Evolutionary conservation across 257 asterid genomes (phyloP).

Genomic region (Anisodus acutangulus): DNA sequence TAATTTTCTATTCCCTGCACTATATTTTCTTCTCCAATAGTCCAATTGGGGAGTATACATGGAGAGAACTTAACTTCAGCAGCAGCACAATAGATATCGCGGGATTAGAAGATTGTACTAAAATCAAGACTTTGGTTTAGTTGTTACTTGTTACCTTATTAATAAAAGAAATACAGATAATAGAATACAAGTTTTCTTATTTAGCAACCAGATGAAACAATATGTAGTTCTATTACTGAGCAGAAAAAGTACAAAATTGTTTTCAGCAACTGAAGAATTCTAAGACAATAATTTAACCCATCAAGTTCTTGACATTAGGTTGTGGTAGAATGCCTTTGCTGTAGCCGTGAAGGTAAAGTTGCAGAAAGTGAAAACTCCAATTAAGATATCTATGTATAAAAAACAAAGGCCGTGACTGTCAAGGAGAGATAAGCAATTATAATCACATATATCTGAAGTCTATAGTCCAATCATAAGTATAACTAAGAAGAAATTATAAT

Average conservation of each 20-base stretch:
- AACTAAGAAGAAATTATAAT: not conserved
- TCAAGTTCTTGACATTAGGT: not conserved
- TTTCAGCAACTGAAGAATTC: not conserved
- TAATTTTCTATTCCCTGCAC: not conserved
- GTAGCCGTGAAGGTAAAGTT: slow-evolving; percentile 9
- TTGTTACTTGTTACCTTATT: not conserved
- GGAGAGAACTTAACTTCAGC: too few species aligned
- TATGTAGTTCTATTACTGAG: not conserved
- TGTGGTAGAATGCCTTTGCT: not conserved
- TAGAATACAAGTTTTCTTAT: not conserved
- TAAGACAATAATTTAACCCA: not conserved
- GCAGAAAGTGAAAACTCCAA: slow-evolving; percentile 23
- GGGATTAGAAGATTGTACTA: not conserved
- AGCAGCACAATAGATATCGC: too few species aligned
- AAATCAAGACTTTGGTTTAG: not conserved
- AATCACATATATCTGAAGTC: not conserved
- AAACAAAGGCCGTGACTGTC: not conserved
- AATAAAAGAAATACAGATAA: not conserved
- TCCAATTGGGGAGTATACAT: not conserved
- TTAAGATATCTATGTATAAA: not conserved
- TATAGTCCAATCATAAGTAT: not conserved
- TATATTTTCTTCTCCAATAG: not conserved
- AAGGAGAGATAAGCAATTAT: not conserved
- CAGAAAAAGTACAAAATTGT: not conserved
- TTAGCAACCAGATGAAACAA: not conserved